Percentiles rank a stretch among this genome's conserved stretches.
Evolutionary conservation across 2,329 filamentous ascomycete genomes (phyloP).

Genomic region (Coniochaeta pulveracea): DNA sequence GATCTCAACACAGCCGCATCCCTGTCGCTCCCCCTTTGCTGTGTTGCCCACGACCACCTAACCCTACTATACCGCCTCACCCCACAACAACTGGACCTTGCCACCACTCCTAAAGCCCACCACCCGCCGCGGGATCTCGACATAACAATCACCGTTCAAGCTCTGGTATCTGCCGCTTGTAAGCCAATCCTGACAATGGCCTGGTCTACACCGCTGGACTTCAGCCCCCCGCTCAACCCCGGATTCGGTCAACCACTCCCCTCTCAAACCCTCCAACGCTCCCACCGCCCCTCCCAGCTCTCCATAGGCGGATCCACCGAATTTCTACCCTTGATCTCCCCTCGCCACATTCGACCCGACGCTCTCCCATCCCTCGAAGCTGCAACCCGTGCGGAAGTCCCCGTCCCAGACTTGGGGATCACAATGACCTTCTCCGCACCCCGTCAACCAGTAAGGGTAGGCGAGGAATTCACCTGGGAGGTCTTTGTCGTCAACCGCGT

Average conservation of each 20-base stretch:
- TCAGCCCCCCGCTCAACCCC: conserved; percentile 53
- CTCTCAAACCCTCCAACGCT: conserved; percentile 48
- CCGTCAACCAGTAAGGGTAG: conserved; percentile 40
- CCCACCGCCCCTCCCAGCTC: conserved; percentile 52
- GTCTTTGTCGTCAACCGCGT: conserved; percentile 67
- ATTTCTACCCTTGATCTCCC: conserved; percentile 42
- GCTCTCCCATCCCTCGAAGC: conserved; percentile 48
- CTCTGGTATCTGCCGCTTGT: conserved; percentile 45
- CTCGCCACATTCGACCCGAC: conserved; percentile 47
- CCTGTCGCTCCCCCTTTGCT: conserved; percentile 43
- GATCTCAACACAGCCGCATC: conserved; percentile 41
- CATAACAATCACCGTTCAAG: conserved; percentile 49
- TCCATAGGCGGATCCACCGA: conserved; percentile 38
- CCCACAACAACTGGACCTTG: conserved; percentile 34
- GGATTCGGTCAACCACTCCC: conserved; percentile 41
- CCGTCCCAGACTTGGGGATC: conserved; percentile 53
- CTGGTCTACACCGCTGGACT: conserved; percentile 61
- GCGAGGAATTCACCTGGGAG: conserved; percentile 59
- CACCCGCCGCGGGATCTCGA: conserved; percentile 39
- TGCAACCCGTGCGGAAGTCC: conserved; percentile 27
- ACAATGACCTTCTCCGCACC: conserved; percentile 66
- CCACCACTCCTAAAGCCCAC: conserved; percentile 27
- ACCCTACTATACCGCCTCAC: conserved; percentile 61
- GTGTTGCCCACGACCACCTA: conserved; percentile 62
- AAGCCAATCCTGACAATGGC: conserved; percentile 50